A percentile compares a stretch with the other conserved stretches of the same genome.
phyloP scores from a whole-genome alignment of 495 filamentous ascomycete species.

The Staphylotrichum longicolle region DNA sequence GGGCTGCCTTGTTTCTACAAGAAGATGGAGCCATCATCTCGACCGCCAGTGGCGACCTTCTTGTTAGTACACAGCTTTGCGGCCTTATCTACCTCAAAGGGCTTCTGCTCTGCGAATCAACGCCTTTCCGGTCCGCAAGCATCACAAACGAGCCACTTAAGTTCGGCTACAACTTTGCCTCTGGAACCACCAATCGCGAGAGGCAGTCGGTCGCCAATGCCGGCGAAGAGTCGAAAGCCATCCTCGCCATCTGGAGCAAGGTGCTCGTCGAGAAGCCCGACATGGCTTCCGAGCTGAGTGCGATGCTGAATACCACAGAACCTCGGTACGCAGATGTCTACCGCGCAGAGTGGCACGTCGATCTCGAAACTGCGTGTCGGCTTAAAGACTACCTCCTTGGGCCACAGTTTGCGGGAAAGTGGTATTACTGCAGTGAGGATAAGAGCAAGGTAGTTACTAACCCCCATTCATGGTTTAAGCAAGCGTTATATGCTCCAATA shows the following conservation, averaged over 20 bases:
- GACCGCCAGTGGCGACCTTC: not conserved
- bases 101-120: not conserved
- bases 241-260: slow-evolving; percentile 22
- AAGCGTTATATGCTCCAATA: too few relatives aligned
- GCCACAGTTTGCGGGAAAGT: slow-evolving; percentile 16
- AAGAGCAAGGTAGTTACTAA: slow-evolving; percentile 21
- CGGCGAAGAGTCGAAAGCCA: slow-evolving; percentile 17
- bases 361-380: not conserved
- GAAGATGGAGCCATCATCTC: not conserved
- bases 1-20: not conserved
- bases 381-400: slow-evolving; percentile 14
- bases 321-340: not conserved
- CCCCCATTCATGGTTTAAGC: too few relatives aligned
- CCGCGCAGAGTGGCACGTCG: not conserved
- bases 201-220: slow-evolving; percentile 22
- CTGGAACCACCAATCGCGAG: slow-evolving; percentile 24
- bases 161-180: slow-evolving; percentile 28
- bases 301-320: not conserved
- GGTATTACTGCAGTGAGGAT: slow-evolving; percentile 20
- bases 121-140: slow-evolving; percentile 14
- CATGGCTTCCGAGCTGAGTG: not conserved
- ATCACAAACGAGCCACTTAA: slow-evolving; percentile 19
- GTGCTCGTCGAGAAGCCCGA: slow-evolving; percentile 7
- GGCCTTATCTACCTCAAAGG: not conserved
- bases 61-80: not conserved